Percentiles rank a stretch among this genome's conserved stretches.
These are phyloP conservation scores for Corymbia citriodora DNA, from an alignment of 441 rosid species.

Conservation along the genomic window DNA sequence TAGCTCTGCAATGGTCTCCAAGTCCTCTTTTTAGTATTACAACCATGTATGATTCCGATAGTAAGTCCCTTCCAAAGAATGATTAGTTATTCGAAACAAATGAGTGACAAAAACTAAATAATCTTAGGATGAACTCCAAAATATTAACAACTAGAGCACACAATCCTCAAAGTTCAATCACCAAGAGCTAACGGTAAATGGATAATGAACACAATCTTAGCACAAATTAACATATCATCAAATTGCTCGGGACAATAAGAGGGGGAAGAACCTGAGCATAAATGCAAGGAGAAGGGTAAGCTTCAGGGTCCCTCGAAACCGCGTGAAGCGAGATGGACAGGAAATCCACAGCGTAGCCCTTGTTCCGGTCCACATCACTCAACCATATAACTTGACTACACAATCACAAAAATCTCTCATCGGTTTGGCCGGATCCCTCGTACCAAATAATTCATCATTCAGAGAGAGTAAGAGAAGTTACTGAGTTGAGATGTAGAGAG, in stretches of 20 bases:
- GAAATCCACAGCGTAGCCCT: slow-evolving; percentile 87
- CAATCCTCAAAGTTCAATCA: not conserved
- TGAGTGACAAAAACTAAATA: not conserved
- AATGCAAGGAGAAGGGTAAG: slow-evolving; percentile 81
- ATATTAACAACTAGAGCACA: not conserved
- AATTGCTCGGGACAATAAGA: not conserved
- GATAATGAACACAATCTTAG: not conserved
- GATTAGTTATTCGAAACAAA: not conserved
- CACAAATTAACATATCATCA: no score
- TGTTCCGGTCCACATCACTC: slow-evolving; percentile 59
- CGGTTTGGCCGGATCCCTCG: not conserved
- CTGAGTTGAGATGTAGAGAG: slow-evolving; percentile 78
- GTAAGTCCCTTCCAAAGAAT: not conserved
- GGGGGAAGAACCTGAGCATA: slow-evolving; percentile 57
- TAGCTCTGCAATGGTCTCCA: not conserved
- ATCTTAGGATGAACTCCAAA: not conserved
- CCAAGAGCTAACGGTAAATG: not conserved
- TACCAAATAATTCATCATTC: not conserved
- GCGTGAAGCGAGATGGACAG: slow-evolving; percentile 83
- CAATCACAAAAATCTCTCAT: not conserved
- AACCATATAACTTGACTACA: slow-evolving; percentile 81
- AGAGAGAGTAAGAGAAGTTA: not conserved
- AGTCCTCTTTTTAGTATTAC: not conserved
- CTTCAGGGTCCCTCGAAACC: slow-evolving; percentile 79
- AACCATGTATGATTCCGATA: not conserved